Evolutionary conservation across 1,284 basidiomycete genomes (phyloP), one percentile per base, ranked within the genome.

Genomic region (Sporisorium graminicola): DNA sequence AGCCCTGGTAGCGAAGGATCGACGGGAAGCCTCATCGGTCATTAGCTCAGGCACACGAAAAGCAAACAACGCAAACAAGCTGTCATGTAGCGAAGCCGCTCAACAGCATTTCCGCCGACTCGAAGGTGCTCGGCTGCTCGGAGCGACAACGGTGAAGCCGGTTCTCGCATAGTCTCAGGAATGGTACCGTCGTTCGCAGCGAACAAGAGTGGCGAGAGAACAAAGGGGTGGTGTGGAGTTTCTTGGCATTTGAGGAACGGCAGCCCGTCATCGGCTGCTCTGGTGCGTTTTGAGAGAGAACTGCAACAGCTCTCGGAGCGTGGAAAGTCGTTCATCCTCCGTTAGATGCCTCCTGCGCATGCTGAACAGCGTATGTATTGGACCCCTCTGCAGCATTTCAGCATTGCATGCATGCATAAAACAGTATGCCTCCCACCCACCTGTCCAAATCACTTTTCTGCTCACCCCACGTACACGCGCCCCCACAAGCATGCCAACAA

Each of bases 231-330:
- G 27, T 27, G 47, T 16, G 12, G 26, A 47, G 5, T 29, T 5
- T 47, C 49, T 50, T 50, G 49, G 49, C 49, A 50, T 31, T 40
- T 13, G 2, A 4, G 37, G 16, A 40, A 40, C 37, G 37, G 18
- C 13, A 16, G 18, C 29, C 18, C 27, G 10, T 14, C 27, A 20
- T 12, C 10, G 27, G 33, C 14, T n/a, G n/a, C n/a, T n/a, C 29
- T 6, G 26, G n/a, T n/a, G n/a, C n/a, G n/a, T n/a, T 10, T 16
- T 10, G 14, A 9, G n/a, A 43, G 35, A 52, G 51, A 57, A 57
- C 52, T 51, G 57, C 56, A 29, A 63, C 66, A 64, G 61, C 61
- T 64, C 53, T 64, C 57, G 61, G 57, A 64, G 65, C 65, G 57
- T 57, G 58, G 40, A 67, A 67, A 58, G 20, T 7, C 27, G 37